Evolutionary conservation across 257 asterid species (phyloP), one percentile per base, ranked within the genome.

Genomic region (Anisodus tanguticus): DNA sequence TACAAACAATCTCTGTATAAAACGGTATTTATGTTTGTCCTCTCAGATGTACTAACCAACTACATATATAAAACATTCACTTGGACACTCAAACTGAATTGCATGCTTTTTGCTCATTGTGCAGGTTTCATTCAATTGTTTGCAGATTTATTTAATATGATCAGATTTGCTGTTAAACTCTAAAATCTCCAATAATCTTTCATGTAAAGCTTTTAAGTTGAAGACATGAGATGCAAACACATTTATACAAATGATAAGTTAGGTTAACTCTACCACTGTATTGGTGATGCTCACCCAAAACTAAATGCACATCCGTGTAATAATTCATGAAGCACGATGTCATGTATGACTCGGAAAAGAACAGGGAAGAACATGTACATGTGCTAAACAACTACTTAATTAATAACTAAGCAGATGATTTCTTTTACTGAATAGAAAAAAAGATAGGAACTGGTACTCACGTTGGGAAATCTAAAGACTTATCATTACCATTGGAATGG

Each of bases 381-480:
- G 15, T n/a, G 41, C 17, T 5, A 72, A 72, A 72, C 69, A 22
- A 9, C 37, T 63, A 22, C 31, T 2, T 11, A 22, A 7, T n/a
- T 64, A 66, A 31, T 37, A 66, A 31, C 5, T 31, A 26, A 5
- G 39, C 7, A 4, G 43, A 22, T 74, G 45, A 6, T 74, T n/a
- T 72, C 26, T 59, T 59, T 59, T 6, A 59, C 26, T 17, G 64
- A 17, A 59, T 72, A 70, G 79, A 1, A 17, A 47, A 51, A 5
- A 74, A 53, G 83, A 84, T 81, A 17, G 79, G 81, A 55, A 79
- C 83, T 2, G 85, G 51, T 79, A 89, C 92, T 90, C 85, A 91
- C 95, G 4, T 83, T 22, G 92, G 86, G 26, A 68, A 83, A 78
- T 87, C 60, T 81, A 85, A 58, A 13, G 89, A 31, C 66, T 67